Conservation (phyloP, 2,329 filamentous ascomycete genomes). For the Aspergillus niger region DNA sequence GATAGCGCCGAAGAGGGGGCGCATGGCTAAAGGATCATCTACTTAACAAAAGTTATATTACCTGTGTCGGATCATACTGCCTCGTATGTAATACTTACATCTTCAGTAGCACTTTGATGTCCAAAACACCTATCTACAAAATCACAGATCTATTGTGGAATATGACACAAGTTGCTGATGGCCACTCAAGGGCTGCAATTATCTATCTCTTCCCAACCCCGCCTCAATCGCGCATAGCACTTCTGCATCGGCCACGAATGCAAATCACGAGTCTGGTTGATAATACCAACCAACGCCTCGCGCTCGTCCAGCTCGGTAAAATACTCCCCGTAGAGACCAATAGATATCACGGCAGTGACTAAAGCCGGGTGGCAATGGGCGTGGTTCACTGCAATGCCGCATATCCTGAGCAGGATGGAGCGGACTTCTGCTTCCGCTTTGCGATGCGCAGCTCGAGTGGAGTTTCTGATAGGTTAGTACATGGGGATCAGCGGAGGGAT, state of each 20-base stretch:
- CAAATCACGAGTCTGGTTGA: constrained; percentile 20
- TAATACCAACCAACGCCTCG: constrained; percentile 21
- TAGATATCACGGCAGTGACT: constrained; percentile 25
- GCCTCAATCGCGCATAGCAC: constrained; percentile 16
- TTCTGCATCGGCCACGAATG: constrained; percentile 52
- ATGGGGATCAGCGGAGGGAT: too few species aligned
- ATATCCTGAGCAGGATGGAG: constrained; percentile 22
- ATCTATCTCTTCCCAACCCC: constrained; percentile 50
- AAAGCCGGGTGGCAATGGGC: constrained; percentile 20
- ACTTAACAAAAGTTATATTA: too few species aligned
- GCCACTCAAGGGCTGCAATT: constrained; percentile 29
- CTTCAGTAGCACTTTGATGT: too few species aligned
- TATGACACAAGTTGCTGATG: neutral
- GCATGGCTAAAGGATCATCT: too few species aligned
- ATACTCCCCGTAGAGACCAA: constrained; percentile 23
- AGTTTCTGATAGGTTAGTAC: constrained; percentile 1
- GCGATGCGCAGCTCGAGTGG: constrained; percentile 19
- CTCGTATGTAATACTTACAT: too few species aligned
- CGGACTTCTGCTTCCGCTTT: constrained; percentile 23
- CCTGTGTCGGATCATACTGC: too few species aligned
- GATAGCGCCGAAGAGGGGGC: neutral
- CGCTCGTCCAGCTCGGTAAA: constrained; percentile 22
- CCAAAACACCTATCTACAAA: too few species aligned
- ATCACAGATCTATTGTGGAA: too few species aligned
- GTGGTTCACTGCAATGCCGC: constrained; percentile 23